A percentile compares a stretch with the other conserved stretches of the same genome.
Conservation (phyloP, 805 yeast genomes). For the Hanseniaspora vineae region DNA sequence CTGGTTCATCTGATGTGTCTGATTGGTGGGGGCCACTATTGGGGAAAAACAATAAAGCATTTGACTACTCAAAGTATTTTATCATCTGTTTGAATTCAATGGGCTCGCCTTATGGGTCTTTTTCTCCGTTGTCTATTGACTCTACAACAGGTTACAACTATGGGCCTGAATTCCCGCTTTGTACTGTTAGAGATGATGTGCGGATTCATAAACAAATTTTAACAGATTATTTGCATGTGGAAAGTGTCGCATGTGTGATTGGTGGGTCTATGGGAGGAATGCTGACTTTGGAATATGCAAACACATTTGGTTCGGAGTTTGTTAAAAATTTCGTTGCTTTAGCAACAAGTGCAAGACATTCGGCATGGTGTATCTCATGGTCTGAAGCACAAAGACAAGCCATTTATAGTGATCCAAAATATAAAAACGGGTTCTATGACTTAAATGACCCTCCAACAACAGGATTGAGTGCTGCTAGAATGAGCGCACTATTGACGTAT, state of each 20-base stretch:
- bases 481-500: slow-evolving; percentile 90
- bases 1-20: slow-evolving; percentile 88
- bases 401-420: slow-evolving; percentile 89
- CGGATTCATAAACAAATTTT: slow-evolving; percentile 62
- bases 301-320: slow-evolving; percentile 46
- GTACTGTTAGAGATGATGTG: slow-evolving; percentile 89
- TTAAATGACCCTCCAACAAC: slow-evolving; percentile 67
- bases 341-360: slow-evolving; percentile 88
- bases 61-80: slow-evolving; percentile 81
- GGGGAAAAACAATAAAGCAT: slow-evolving; percentile 60
- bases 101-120: slow-evolving; percentile 94
- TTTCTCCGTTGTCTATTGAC: slow-evolving; percentile 78
- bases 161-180: slow-evolving; percentile 92
- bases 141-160: slow-evolving; percentile 62
- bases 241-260: slow-evolving; percentile 70
- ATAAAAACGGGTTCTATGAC: slow-evolving; percentile 77
- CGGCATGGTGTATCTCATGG: slow-evolving; percentile 99
- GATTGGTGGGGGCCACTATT: slow-evolving; percentile 99
- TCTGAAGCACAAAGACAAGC: slow-evolving; percentile 97
- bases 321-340: slow-evolving; percentile 66
- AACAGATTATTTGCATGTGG: slow-evolving; percentile 33
- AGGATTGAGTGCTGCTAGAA: slow-evolving; percentile 92
- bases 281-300: slow-evolving; percentile 79
- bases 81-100: slow-evolving; percentile 83
- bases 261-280: slow-evolving; percentile 99